Evolutionary conservation across 192 early-diverging fungal species (phyloP).

Genomic region (Linnemannia zychae): DNA sequence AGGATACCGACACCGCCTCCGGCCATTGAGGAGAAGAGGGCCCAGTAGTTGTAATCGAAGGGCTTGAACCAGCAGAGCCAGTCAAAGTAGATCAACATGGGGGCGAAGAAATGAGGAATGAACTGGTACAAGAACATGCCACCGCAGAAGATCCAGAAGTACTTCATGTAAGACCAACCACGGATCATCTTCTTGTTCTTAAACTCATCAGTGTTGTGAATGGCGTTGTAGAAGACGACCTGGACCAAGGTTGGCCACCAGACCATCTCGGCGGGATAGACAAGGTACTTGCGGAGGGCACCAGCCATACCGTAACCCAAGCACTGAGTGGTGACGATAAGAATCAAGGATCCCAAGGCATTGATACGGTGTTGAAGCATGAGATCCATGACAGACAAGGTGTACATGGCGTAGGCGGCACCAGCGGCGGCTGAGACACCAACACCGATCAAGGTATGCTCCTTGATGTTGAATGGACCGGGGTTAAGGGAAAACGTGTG

Average conservation of each 20-base stretch:
- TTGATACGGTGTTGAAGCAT: background rate
- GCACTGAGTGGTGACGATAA: slow-evolving; percentile 71
- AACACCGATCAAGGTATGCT: background rate
- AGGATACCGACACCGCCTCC: slow-evolving; percentile 75
- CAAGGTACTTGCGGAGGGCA: slow-evolving; percentile 69
- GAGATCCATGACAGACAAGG: background rate
- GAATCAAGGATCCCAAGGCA: background rate
- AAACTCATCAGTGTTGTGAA: slow-evolving; percentile 15
- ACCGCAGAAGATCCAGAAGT: slow-evolving; percentile 55
- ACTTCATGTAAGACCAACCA: slow-evolving; percentile 12
- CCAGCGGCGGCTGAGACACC: background rate
- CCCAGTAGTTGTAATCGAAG: slow-evolving; percentile 11
- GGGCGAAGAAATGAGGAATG: slow-evolving; percentile 26
- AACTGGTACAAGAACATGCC: slow-evolving; percentile 57
- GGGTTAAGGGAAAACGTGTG: background rate
- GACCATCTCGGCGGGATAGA: slow-evolving; percentile 80
- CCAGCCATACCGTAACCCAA: slow-evolving; percentile 77
- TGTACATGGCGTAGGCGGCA: slow-evolving; percentile 3
- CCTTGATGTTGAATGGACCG: slow-evolving; percentile 21
- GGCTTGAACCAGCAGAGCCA: slow-evolving; percentile 20
- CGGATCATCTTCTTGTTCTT: background rate
- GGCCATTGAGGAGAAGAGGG: slow-evolving; percentile 35
- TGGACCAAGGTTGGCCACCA: slow-evolving; percentile 82
- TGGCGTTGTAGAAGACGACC: slow-evolving; percentile 57
- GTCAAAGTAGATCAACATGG: slow-evolving; percentile 15